A percentile compares a stretch with the other conserved stretches of the same genome.
Evolutionary conservation across 2,329 filamentous ascomycete species (phyloP).

Genomic region (Aspergillus carbonarius): DNA sequence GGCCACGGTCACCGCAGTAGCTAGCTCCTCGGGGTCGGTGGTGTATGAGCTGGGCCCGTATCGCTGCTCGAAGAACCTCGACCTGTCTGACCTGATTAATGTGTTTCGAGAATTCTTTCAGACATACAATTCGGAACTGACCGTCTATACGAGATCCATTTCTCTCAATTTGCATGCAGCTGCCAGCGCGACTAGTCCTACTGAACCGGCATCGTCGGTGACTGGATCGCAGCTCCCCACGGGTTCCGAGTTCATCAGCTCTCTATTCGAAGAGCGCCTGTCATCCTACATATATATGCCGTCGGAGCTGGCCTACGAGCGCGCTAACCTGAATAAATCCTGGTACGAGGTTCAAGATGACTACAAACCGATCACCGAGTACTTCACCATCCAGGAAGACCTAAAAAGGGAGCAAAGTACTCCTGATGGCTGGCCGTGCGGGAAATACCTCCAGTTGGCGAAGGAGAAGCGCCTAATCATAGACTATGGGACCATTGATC

Average conservation of each 20-base stretch:
- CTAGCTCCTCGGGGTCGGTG: conserved; percentile 27
- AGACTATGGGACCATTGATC: conserved; percentile 57
- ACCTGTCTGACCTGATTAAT: conserved; percentile 51
- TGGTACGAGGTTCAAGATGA: conserved; percentile 53
- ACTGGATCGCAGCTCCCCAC: conserved; percentile 47
- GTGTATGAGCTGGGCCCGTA: conserved; percentile 53
- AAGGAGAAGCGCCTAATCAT: conserved; percentile 55
- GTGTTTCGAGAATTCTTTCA: conserved; percentile 56
- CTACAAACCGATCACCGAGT: conserved; percentile 52
- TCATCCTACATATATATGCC: conserved; percentile 57
- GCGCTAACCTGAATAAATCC: conserved; percentile 56
- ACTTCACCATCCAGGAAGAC: conserved; percentile 49
- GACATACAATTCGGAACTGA: conserved; percentile 54
- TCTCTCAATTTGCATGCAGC: conserved; percentile 62
- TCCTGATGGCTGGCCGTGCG: conserved; percentile 63
- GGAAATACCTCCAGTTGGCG: conserved; percentile 57
- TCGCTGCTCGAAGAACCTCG: conserved; percentile 55
- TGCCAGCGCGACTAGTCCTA: conserved; percentile 42
- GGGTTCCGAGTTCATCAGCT: conserved; percentile 46
- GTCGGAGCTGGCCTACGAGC: conserved; percentile 48
- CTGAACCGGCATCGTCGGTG: conserved; percentile 43
- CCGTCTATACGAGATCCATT: conserved; percentile 54
- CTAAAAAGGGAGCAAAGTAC: conserved; percentile 46
- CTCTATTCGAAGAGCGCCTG: conserved; percentile 49
- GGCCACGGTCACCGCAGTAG: conserved; percentile 24